A percentile compares a stretch with the other conserved stretches of the same genome.
These are phyloP conservation scores for Lipomyces spencermartinsiae DNA, from an alignment of 805 yeast species.

Conservation along the genomic window DNA sequence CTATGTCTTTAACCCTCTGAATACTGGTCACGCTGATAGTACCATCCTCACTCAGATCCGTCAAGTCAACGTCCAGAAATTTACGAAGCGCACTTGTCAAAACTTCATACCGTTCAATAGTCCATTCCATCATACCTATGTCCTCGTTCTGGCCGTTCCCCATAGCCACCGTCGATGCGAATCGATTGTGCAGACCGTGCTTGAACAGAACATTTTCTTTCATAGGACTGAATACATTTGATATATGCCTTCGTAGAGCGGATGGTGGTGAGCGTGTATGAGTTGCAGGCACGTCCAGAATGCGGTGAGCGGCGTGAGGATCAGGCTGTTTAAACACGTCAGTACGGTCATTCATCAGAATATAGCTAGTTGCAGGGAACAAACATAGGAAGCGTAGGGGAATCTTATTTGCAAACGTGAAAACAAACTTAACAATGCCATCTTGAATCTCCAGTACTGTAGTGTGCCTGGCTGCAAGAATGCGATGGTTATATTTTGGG, in stretches of 20 bases:
- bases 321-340: not conserved
- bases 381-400: not conserved
- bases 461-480: not conserved
- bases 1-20: not conserved
- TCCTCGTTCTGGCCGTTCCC: not conserved
- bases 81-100: not conserved
- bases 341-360: not conserved
- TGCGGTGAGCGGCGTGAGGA: not conserved
- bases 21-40: not conserved
- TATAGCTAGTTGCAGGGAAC: not conserved
- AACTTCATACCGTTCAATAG: constrained; percentile 1
- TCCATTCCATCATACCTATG: constrained; percentile 10
- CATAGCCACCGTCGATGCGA: not conserved
- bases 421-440: not conserved
- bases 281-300: not conserved
- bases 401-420: not conserved
- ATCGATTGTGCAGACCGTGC: not conserved
- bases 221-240: not conserved
- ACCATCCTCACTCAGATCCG: not conserved
- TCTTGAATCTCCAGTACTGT: not conserved
- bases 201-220: not conserved
- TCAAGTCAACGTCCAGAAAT: constrained; percentile 4
- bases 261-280: not conserved
- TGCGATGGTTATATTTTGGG: not conserved
- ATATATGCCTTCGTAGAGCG: not conserved